These are phyloP conservation scores for Backusella australiensis DNA, from an alignment of 192 early-diverging fungal genomes.

Conservation along the genomic window DNA sequence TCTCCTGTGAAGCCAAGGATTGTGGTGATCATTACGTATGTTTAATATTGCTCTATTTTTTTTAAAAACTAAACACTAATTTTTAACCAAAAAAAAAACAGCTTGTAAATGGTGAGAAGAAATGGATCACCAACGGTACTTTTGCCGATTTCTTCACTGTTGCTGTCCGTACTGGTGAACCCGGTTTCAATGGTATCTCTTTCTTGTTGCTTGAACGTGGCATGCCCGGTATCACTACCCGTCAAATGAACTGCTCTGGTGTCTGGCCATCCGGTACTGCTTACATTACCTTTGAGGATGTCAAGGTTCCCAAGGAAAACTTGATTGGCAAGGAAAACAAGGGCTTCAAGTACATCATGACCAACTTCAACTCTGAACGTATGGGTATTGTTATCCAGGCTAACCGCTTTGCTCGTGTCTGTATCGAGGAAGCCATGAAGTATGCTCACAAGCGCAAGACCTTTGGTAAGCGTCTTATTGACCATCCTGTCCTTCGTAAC, in stretches of 20 bases:
- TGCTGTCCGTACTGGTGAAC: constrained; percentile 74
- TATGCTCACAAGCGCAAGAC: constrained; percentile 85
- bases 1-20: constrained; percentile 63
- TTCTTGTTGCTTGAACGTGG: constrained; percentile 69
- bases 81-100: too few species aligned
- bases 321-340: constrained; percentile 83
- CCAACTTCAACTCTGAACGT: constrained; percentile 76
- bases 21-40: constrained; percentile 62
- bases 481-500: constrained; percentile 81
- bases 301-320: constrained; percentile 83
- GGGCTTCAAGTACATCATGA: constrained; percentile 70
- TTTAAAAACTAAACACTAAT: too few species aligned
- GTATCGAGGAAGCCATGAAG: constrained; percentile 78
- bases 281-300: constrained; percentile 81
- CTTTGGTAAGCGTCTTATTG: constrained; percentile 82
- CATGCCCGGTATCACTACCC: constrained; percentile 74
- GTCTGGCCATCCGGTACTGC: constrained; percentile 77
- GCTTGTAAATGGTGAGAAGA: constrained; percentile 83
- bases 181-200: constrained; percentile 77
- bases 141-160: constrained; percentile 85
- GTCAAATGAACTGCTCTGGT: constrained; percentile 83
- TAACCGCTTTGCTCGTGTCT: constrained; percentile 83
- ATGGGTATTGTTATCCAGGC: constrained; percentile 86
- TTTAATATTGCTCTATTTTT: too few species aligned
- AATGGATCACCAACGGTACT: constrained; percentile 79